A percentile compares a stretch with the other conserved stretches of the same genome.
Conservation (phyloP, 805 yeast species). For the Kluyveromyces wickerhamii region DNA sequence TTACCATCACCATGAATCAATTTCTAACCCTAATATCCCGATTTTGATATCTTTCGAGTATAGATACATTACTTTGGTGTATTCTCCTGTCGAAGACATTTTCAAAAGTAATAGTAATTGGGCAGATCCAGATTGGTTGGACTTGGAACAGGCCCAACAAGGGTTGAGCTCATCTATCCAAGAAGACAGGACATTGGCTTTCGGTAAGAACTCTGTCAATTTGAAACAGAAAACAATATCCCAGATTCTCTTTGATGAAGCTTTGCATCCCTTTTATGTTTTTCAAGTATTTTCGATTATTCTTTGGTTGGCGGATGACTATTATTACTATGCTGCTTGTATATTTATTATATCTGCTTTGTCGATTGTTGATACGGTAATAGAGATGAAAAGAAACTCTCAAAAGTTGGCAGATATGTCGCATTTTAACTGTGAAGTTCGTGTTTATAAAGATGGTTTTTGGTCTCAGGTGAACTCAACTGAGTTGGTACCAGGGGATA, state of each 20-base stretch:
- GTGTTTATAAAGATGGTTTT: slow-evolving; percentile 88
- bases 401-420: slow-evolving; percentile 67
- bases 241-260: slow-evolving; percentile 73
- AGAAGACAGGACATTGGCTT: slow-evolving; percentile 62
- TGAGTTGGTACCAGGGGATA: slow-evolving; percentile 92
- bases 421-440: slow-evolving; percentile 63
- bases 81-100: slow-evolving; percentile 81
- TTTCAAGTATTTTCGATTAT: slow-evolving; percentile 90
- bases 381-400: slow-evolving; percentile 79
- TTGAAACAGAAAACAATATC: slow-evolving; percentile 62
- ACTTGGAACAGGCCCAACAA: slow-evolving; percentile 40
- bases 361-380: slow-evolving; percentile 68
- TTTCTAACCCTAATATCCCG: slow-evolving; percentile 44
- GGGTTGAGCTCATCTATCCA: slow-evolving; percentile 68
- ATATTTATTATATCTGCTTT: slow-evolving; percentile 78
- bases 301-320: slow-evolving; percentile 87
- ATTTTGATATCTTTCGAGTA: slow-evolving; percentile 65
- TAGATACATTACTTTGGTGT: slow-evolving; percentile 74
- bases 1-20: slow-evolving; percentile 19
- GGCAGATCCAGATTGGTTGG: slow-evolving; percentile 76
- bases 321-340: slow-evolving; percentile 89
- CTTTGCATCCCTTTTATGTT: slow-evolving; percentile 89
- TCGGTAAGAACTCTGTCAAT: slow-evolving; percentile 70
- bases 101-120: slow-evolving; percentile 80
- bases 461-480: slow-evolving; percentile 76